Conservation (phyloP, 192 early-diverging fungal genomes). For the Ambispora gerdemannii region DNA sequence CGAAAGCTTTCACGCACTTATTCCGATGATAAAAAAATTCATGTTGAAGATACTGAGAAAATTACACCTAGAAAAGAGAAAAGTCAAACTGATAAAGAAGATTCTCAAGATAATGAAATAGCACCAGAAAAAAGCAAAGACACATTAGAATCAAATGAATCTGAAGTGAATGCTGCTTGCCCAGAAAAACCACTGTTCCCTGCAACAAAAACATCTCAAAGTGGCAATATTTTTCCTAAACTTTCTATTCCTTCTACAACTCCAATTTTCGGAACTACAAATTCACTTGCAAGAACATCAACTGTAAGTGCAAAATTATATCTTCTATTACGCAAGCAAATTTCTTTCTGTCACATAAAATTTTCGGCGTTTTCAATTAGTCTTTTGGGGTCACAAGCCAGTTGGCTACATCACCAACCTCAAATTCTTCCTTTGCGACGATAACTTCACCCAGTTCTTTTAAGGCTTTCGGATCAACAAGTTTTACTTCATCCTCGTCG, state of each 20-base stretch:
- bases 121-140: no score
- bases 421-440: not conserved
- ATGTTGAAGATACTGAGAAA: no score
- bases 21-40: no score
- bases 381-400: not conserved
- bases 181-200: not conserved
- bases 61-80: no score
- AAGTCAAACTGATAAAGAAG: no score
- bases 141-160: no score
- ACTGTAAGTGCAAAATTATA: not conserved
- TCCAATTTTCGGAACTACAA: not conserved
- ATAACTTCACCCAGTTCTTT: not conserved
- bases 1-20: no score
- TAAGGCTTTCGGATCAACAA: conserved; percentile 1
- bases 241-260: not conserved
- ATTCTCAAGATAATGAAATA: no score
- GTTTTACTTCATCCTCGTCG: not conserved
- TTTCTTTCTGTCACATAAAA: not conserved
- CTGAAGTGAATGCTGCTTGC: no score
- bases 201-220: not conserved
- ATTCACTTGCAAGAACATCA: not conserved
- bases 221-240: not conserved
- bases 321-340: not conserved
- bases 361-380: not conserved
- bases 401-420: not conserved